A percentile compares a stretch with the other conserved stretches of the same genome.
These are phyloP conservation scores for Coffea humblotiana DNA, from an alignment of 305 asterid species.

Conservation along the genomic window DNA sequence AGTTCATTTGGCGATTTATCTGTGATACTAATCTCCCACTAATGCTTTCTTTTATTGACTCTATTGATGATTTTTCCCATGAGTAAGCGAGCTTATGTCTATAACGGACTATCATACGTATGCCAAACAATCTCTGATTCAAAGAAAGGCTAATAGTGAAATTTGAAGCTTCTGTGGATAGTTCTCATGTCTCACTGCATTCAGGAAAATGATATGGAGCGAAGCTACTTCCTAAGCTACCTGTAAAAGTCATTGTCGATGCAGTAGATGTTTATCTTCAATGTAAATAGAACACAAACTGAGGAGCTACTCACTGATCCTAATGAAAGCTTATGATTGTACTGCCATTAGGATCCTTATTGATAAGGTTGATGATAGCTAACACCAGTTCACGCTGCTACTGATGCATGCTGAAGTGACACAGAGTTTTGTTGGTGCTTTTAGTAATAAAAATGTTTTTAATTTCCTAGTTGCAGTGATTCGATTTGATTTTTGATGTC, in stretches of 20 bases:
- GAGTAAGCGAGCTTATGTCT: too few species aligned
- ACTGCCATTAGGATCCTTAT: background rate
- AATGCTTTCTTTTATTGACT: background rate
- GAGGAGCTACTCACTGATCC: background rate
- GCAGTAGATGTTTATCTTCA: background rate
- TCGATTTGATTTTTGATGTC: too few species aligned
- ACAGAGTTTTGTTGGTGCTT: too few species aligned
- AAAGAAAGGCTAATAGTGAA: background rate
- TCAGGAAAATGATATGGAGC: background rate
- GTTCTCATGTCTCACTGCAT: background rate
- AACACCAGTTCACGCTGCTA: background rate
- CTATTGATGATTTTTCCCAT: background rate
- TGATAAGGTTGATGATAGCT: background rate
- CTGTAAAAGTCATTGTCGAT: background rate
- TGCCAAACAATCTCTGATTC: background rate
- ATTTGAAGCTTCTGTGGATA: background rate
- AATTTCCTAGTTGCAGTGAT: too few species aligned
- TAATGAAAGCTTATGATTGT: background rate
- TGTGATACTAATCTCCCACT: background rate
- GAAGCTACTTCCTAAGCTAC: background rate
- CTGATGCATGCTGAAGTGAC: background rate
- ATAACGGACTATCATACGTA: background rate
- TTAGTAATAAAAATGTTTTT: too few species aligned
- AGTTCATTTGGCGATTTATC: background rate
- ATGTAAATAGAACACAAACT: background rate